Evolutionary conservation across 106 monocot species (phyloP).

Genomic region (Iris macrosiphon): DNA sequence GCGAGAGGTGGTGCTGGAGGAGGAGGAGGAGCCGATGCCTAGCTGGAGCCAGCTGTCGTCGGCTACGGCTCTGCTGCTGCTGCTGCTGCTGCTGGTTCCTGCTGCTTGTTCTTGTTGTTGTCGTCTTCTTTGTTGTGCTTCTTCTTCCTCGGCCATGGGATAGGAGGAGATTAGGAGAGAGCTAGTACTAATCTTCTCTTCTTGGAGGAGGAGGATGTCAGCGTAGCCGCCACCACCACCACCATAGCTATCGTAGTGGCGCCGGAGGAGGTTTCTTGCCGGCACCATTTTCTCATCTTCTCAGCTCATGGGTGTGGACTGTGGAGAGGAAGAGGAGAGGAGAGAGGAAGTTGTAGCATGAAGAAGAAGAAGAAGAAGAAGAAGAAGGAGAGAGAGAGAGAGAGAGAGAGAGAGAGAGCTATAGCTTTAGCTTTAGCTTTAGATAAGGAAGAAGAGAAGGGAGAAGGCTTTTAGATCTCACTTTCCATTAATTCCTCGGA

Average conservation of each 20-base stretch:
- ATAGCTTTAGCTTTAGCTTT: too few species aligned
- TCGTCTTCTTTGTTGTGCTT: too few species aligned
- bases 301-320: too few species aligned
- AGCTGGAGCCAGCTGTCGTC: constrained; percentile 24
- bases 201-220: too few species aligned
- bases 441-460: neutral
- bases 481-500: too few species aligned
- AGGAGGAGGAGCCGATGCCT: constrained; percentile 3
- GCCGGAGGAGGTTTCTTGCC: constrained; percentile 12
- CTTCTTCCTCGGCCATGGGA: constrained; percentile 6
- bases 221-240: too few species aligned
- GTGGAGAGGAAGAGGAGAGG: too few species aligned
- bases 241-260: constrained; percentile 17
- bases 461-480: too few species aligned
- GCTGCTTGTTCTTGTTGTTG: too few species aligned
- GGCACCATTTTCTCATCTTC: neutral
- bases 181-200: neutral
- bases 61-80: neutral
- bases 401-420: neutral
- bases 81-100: too few species aligned
- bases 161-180: neutral
- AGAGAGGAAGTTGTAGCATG: too few species aligned
- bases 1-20: neutral
- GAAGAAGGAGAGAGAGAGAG: neutral
- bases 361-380: neutral